Evolutionary conservation across 1,139 yeast species (phyloP), one percentile per base, ranked within the genome.

Genomic region (Candida sanyaensis): DNA sequence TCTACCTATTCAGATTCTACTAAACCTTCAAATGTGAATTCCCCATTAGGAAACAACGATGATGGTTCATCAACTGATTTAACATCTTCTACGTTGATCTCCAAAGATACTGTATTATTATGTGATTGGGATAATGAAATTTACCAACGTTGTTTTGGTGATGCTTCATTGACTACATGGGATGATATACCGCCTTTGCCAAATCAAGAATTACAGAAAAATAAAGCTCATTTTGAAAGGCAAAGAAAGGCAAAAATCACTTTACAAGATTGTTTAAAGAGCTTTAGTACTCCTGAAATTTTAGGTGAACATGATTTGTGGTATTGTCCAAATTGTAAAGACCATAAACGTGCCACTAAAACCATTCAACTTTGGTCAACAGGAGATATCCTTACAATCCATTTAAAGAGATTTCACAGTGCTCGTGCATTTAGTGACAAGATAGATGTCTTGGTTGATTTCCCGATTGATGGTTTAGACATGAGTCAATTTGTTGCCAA

Each of bases 281-380:
- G 83, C 51, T 93, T 93, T 62, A 83, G 96, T 24, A 81, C 83
- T 45, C 86, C 96, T 0, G 99, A 93, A 63, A 82, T 91, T 2
- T 74, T 93, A 41, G 91, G 97, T 10, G 88, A 89, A 46, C 88
- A 89, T 50, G 98, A 93, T 65, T 75, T 91, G 45, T 93, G 99
- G 99, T 91, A 86, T 60, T 93, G 99, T 65, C 96, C 97, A 1
- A 69, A 75, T 26, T 93, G 99, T 70, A 83, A 87, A 59, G 95
- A 88, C 45, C 96, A 90, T 59, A 81, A 91, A 49, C 91, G 89
- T 55, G 98, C 98, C 1, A 86, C 96, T 5, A 93, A 93, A 61
- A 86, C 91, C 37, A 87, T 93, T 50, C 96, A 91, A 65, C 72
- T 93, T 29, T 93, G 98, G 98, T 80, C 84, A 13, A 84, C 89